Evolutionary conservation across 225 moss, liverwort and hornwort genomes (phyloP).

Genomic region (Polytrichum commune): DNA sequence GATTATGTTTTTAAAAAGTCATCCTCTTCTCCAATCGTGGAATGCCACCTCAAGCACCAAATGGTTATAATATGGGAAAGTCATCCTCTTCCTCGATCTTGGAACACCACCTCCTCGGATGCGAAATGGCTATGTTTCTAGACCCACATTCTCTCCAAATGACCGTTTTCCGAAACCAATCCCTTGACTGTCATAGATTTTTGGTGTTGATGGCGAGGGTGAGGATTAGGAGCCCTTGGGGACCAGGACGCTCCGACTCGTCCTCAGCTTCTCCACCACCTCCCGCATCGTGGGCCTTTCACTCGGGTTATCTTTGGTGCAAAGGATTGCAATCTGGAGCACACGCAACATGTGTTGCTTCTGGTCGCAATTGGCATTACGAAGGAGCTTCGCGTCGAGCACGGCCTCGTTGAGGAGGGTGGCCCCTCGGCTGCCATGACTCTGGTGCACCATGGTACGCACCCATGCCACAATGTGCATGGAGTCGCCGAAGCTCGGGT

Average conservation of each 20-base stretch:
- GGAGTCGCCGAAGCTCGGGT: constrained; percentile 31
- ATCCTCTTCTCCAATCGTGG: too few species aligned
- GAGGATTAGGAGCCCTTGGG: too few species aligned
- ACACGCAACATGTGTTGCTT: constrained; percentile 54
- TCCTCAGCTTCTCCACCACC: constrained; percentile 54
- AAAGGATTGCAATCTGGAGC: constrained; percentile 43
- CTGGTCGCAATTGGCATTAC: constrained; percentile 36
- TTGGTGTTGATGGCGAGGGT: too few species aligned
- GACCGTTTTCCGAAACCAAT: too few species aligned
- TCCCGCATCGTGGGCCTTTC: constrained; percentile 61
- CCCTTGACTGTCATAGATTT: too few species aligned
- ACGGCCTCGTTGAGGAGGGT: constrained; percentile 28
- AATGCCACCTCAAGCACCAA: too few species aligned
- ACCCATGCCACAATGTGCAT: constrained; percentile 53
- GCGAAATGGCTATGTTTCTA: too few species aligned
- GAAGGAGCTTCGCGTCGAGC: constrained; percentile 45
- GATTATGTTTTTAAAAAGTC: too few species aligned
- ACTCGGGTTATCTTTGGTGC: constrained; percentile 41
- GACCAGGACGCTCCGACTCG: constrained; percentile 5
- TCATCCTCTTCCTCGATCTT: too few species aligned
- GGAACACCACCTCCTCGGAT: too few species aligned
- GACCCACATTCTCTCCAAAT: too few species aligned
- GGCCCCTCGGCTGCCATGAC: constrained; percentile 15
- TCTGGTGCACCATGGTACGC: constrained; percentile 40
- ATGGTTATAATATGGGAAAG: too few species aligned